Evolutionary conservation across 768 basidiomycete species (phyloP), one percentile per base, ranked within the genome.

Genomic region (Pleurotus tuber-regium): DNA sequence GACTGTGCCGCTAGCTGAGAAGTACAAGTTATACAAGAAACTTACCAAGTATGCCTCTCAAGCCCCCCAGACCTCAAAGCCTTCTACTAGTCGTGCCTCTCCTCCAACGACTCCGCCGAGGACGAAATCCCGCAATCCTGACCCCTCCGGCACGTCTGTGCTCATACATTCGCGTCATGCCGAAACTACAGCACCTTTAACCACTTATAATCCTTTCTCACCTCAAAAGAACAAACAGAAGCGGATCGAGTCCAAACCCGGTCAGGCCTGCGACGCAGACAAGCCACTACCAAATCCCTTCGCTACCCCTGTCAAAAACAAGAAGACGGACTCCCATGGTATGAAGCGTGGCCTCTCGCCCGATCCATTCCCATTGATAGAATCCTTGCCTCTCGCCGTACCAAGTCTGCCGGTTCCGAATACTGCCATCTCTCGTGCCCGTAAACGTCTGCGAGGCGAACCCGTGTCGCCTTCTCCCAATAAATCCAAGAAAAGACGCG

Each of bases 11-110:
- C 10, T 62, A 92, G 89, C 86, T 54, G 78, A 81, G 57, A 90
- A 87, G 65, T 92, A 92, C 72, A 91, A 78, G 66, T 75, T 80
- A 25, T 90, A 92, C 75, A 92, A 91, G 75, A 83, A 77, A 53
- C 75, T 91, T 29, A 78, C 77, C 50, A 91, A 86, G 57, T 63
- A 66, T 21, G 58, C 68, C 1, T 54, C 66, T 25, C 54, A 54
- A 23, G 12, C 61, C 16, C 21, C 44, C 1, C 43, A 52, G 55
- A 53, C 63, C 12, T 53, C 31, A 1, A 59, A 55, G n/a, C 24
- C 52, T 30, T 38, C 57, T 23, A 57, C 62, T 16, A 54, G 66
- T 38, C 11, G 35, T 14, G n/a, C 35, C 44, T 63, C 60, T 23
- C 57, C 63, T 21, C 70, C 73, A 38, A 72, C 71, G 7, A 75